Evolutionary conservation across 2,329 filamentous ascomycete genomes (phyloP), one percentile per base, ranked within the genome.

Genomic region (Diaporthe capsici): DNA sequence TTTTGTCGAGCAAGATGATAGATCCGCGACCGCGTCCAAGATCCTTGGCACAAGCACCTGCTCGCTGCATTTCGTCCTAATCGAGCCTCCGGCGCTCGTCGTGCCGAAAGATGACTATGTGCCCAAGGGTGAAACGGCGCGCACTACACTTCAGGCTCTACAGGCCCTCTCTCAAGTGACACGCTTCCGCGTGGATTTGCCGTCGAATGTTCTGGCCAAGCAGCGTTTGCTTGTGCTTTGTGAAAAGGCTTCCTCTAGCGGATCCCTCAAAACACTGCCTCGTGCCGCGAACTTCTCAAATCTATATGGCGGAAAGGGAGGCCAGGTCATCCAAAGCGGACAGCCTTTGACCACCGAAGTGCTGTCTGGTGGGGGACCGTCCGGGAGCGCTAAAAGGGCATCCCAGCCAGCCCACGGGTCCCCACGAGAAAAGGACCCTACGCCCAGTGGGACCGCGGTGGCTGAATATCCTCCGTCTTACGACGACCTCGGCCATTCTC

Each of bases 271-370:
- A 42, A 73, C 73, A 13, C 75, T 67, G 73, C 7, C 55, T 25
- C 57, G 42, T 25, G 47, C 42, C 3, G 61, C 73, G 31, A 75
- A 76, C 12, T 34, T 65, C 17, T 39, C 63, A 12, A 76, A 76
- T 53, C 2, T 76, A 15, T 76, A 76, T 28, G 73, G 73, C 28
- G 75, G 75, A 15, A 71, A 73, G 34, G 75, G 75, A 17, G 75
- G 44, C 49, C 61, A 37, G n/a, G 44, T 73, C 12, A 44, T 76
- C n/a, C 63, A 71, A 47, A 13, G 28, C 17, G 39, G 28, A 15
- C 28, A 47, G 37, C n/a, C 20, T 25, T n/a, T 31, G 4, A 20
- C 10, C 3, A 31, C n/a, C 12, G 34, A 17, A 28, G 28, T 9
- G 17, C 44, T 34, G 37, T 20, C 71, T 25, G 34, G 10, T 42